Conservation (phyloP, 164 flowering plant genomes). For the Brasenia schreberi region DNA sequence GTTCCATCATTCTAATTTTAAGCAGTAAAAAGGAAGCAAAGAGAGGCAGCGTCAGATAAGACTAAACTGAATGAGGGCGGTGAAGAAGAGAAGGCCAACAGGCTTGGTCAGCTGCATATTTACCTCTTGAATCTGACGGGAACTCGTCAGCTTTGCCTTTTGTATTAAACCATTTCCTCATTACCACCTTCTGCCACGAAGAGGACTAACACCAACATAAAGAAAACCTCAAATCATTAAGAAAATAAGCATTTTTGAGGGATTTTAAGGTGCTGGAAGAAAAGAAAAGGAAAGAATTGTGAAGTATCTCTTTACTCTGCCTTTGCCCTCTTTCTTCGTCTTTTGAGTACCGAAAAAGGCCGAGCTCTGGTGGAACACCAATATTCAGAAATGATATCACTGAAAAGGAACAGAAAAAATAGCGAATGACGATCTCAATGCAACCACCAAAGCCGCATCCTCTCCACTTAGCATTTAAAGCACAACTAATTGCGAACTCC, state of each 20-base stretch:
- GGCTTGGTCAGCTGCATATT: not conserved
- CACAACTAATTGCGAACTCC: not conserved
- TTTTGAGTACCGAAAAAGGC: not conserved
- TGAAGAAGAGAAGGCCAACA: not conserved
- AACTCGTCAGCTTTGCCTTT: constrained; percentile 40
- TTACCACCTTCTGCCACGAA: constrained; percentile 56
- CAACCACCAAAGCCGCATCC: not conserved
- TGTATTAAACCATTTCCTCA: constrained; percentile 60
- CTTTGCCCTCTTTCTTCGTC: not conserved
- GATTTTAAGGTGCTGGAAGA: too few relatives aligned
- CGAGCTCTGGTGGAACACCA: not conserved
- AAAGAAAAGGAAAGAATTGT: not conserved
- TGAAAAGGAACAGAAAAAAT: not conserved
- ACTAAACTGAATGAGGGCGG: not conserved
- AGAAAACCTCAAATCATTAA: not conserved
- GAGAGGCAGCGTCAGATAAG: not conserved
- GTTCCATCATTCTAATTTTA: not conserved
- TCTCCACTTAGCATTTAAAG: not conserved
- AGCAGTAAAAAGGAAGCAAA: not conserved
- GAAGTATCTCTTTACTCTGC: not conserved
- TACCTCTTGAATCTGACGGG: constrained; percentile 26
- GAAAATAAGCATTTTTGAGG: too few relatives aligned
- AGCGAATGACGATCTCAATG: not conserved
- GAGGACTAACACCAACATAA: constrained; percentile 18
- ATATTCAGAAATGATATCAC: not conserved